Percentiles rank a stretch among this genome's conserved stretches.
Conservation (phyloP, 2,329 filamentous ascomycete species). For the Botryosphaeria dothidea region DNA sequence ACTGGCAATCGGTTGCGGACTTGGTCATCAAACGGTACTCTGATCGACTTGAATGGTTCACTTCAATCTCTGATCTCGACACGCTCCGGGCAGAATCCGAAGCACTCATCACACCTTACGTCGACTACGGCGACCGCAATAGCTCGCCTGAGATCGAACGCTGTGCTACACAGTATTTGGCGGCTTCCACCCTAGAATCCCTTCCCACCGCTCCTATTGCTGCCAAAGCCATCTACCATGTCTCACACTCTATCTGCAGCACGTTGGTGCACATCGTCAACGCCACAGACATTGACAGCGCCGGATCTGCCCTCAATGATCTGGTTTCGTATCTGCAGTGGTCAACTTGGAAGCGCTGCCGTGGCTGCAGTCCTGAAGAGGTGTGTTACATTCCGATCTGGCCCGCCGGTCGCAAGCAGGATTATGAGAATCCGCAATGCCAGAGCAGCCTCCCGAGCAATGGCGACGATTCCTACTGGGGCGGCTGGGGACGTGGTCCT, state of each 20-base stretch:
- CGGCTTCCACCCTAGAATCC: constrained; percentile 12
- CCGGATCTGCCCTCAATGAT: constrained; percentile 34
- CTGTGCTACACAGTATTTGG: constrained; percentile 51
- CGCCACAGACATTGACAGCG: constrained; percentile 24
- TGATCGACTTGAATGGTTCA: constrained; percentile 50
- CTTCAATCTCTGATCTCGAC: neutral
- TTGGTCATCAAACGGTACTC: constrained; percentile 65
- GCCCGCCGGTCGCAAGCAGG: constrained; percentile 58
- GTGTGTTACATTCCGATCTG: constrained; percentile 65
- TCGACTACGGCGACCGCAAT: constrained; percentile 38
- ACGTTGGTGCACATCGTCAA: constrained; percentile 28
- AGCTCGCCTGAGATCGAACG: constrained; percentile 43
- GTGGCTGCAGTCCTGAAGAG: constrained; percentile 55
- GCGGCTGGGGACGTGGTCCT: constrained; percentile 1
- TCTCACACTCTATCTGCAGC: constrained; percentile 36
- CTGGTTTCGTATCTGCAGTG: constrained; percentile 58
- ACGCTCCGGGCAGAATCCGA: neutral
- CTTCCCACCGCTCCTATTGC: constrained; percentile 27
- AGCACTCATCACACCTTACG: constrained; percentile 38
- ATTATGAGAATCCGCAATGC: constrained; percentile 55
- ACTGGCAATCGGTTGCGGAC: constrained; percentile 71
- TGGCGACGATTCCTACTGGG: constrained; percentile 13
- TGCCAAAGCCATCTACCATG: constrained; percentile 31
- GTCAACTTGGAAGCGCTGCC: constrained; percentile 61
- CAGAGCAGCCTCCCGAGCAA: constrained; percentile 13